Evolutionary conservation across 148 eudicot genomes (phyloP).

Genomic region (Spergularia marina): DNA sequence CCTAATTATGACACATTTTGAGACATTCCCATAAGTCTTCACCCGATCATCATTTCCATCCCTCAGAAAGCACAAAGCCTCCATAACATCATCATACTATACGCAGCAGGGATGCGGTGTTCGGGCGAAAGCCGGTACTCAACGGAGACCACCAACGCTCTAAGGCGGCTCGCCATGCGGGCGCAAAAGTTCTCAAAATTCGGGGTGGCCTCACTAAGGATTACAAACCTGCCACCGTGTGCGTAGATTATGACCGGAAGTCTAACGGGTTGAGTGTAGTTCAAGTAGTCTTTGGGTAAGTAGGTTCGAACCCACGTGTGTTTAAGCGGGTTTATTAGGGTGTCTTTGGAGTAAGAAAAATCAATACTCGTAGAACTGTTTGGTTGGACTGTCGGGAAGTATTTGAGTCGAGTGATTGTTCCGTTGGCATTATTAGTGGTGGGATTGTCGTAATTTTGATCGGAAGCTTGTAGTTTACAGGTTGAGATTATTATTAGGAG

Average conservation of each 20-base stretch:
- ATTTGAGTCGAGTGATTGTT: conserved; percentile 22
- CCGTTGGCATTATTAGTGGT: conserved; percentile 15
- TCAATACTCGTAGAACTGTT: not conserved
- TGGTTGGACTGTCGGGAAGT: conserved; percentile 16
- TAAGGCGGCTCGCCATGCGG: not conserved
- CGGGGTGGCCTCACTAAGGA: conserved; percentile 2
- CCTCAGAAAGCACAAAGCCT: conserved; percentile 33
- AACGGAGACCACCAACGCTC: conserved; percentile 33
- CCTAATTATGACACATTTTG: conserved; percentile 22
- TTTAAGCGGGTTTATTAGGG: conserved; percentile 12
- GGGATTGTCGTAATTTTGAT: too few species aligned
- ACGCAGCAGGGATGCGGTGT: conserved; percentile 39
- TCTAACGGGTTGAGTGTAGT: not conserved
- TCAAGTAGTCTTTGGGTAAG: conserved; percentile 15
- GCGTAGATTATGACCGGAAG: conserved; percentile 28
- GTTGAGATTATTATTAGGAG: not conserved
- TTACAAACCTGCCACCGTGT: conserved; percentile 33
- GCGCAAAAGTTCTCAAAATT: conserved; percentile 11
- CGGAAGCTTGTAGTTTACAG: not conserved
- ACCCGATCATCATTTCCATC: conserved; percentile 29
- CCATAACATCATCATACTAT: conserved; percentile 40
- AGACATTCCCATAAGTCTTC: conserved; percentile 22
- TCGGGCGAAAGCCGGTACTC: conserved; percentile 46
- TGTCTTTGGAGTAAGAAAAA: conserved; percentile 23
- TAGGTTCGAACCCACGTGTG: conserved; percentile 30